Evolutionary conservation across 352 stramenopile species (phyloP), one percentile per base, ranked within the genome.

Genomic region (Phytophthora pistaciae): DNA sequence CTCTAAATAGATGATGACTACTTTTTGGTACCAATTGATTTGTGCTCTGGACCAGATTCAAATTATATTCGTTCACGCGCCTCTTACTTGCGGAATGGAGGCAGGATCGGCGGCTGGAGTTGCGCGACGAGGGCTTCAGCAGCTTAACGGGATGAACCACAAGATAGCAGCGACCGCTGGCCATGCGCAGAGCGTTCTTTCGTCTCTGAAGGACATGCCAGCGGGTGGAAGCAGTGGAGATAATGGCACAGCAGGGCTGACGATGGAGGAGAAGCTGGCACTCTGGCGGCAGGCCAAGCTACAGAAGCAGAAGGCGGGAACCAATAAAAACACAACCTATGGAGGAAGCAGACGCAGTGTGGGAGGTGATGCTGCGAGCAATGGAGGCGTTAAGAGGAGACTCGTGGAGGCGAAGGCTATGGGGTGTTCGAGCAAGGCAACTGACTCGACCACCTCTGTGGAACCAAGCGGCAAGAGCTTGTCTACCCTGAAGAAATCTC

Each of bases 1-100:
- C 56, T 60, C 49, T 33, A 60, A 72, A 75, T 75, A 75, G 68
- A 75, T 56, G 68, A 75, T 52, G 54, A 71, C 56, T 71, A 55
- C 50, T 72, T 61, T 75, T 70, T 70, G 55, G 54, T n/a, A 56
- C 42, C 40, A 56, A 64, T 27, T 49, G 10, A 1, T 60, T 33
- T 23, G 46, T 36, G 46, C 21, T 21, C 44, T 25, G 44, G 29
- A 58, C 25, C 9, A 46, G 33, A 48, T 16, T 16, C 36, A n/a
- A 27, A 31, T 31, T 31, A 25, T 42, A 23, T 42, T 18, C 9
- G 9, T 8, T 44, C 9, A 16, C 36, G 36, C 36, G 36, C 36
- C 36, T 44, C 36, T 44, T 18, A 44, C 13, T 44, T 1, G 36
- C 36, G 36, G 36, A 3, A 49, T n/a, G 40, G 38, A 46, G 38